These are phyloP conservation scores for Phytophthora litchii DNA, from an alignment of 352 stramenopile genomes.

Conservation along the genomic window DNA sequence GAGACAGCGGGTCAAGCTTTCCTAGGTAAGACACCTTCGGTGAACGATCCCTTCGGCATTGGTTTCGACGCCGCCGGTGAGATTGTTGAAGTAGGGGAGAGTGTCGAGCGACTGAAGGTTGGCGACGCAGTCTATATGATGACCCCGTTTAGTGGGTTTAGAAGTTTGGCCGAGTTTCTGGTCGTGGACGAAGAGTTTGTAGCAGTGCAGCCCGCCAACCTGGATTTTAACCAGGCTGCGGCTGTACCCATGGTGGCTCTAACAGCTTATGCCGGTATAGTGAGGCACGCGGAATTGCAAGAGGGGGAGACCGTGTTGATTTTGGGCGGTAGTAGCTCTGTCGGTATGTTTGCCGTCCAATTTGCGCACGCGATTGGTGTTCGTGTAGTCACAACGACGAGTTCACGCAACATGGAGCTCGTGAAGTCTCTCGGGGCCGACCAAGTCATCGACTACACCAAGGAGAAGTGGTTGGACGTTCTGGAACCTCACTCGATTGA, in stretches of 20 bases:
- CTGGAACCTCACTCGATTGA: conserved; percentile 38
- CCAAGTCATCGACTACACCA: conserved; percentile 71
- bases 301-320: conserved; percentile 42
- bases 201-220: conserved; percentile 37
- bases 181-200: conserved; percentile 23
- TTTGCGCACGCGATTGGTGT: conserved; percentile 44
- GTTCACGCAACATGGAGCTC: conserved; percentile 31
- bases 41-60: conserved; percentile 35
- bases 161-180: conserved; percentile 18
- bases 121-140: conserved; percentile 69
- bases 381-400: conserved; percentile 34
- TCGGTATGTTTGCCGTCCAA: conserved; percentile 57
- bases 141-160: conserved; percentile 28
- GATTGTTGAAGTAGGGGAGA: conserved; percentile 29
- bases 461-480: conserved; percentile 36
- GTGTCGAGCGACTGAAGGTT: conserved; percentile 38
- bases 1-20: conserved; percentile 30
- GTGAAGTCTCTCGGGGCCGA: conserved; percentile 48
- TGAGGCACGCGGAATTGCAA: conserved; percentile 20
- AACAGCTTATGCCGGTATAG: conserved; percentile 37
- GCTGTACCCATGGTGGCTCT: conserved; percentile 27
- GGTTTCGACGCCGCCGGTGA: conserved; percentile 67
- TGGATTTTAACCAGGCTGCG: conserved; percentile 47
- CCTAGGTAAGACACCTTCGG: conserved; percentile 24
- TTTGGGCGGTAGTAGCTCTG: conserved; percentile 57